Evolutionary conservation across 441 rosid genomes (phyloP).

Genomic region (Erysimum pusillum): DNA sequence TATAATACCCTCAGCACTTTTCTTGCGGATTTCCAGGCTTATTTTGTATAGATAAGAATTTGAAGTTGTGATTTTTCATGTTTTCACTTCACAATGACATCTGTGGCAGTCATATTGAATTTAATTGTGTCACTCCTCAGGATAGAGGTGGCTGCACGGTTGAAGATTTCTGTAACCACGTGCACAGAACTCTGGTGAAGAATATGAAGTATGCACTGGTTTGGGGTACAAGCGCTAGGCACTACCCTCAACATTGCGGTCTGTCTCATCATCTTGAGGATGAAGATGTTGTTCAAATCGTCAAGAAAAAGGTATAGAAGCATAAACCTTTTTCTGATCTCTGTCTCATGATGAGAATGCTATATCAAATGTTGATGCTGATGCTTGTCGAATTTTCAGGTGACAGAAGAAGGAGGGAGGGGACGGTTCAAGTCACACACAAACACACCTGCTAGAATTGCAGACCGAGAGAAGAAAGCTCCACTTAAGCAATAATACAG

Average conservation of each 20-base stretch:
- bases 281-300: conserved; percentile 98
- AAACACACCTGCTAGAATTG: conserved; percentile 82
- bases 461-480: conserved; percentile 97
- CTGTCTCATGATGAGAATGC: conserved; percentile 15
- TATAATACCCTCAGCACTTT: conserved; percentile 13
- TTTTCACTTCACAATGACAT: not conserved
- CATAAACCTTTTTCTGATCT: not conserved
- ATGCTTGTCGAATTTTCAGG: conserved; percentile 57
- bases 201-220: conserved; percentile 92
- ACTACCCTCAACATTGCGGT: conserved; percentile 95
- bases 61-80: not conserved
- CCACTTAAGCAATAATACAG: conserved; percentile 78
- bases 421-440: conserved; percentile 97
- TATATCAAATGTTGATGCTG: conserved; percentile 22
- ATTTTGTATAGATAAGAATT: conserved; percentile 1
- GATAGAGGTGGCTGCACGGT: conserved; percentile 97
- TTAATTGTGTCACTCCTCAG: conserved; percentile 51
- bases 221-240: conserved; percentile 95
- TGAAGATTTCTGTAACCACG: conserved; percentile 95
- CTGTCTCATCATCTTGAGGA: conserved; percentile 83
- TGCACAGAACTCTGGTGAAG: conserved; percentile 92
- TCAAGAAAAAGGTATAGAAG: conserved; percentile 87
- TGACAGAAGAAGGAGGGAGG: conserved; percentile 90
- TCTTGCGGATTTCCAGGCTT: not conserved
- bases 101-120: conserved; percentile 6